Conservation (phyloP, 768 basidiomycete genomes). For the Xerocomellus intermedius region DNA sequence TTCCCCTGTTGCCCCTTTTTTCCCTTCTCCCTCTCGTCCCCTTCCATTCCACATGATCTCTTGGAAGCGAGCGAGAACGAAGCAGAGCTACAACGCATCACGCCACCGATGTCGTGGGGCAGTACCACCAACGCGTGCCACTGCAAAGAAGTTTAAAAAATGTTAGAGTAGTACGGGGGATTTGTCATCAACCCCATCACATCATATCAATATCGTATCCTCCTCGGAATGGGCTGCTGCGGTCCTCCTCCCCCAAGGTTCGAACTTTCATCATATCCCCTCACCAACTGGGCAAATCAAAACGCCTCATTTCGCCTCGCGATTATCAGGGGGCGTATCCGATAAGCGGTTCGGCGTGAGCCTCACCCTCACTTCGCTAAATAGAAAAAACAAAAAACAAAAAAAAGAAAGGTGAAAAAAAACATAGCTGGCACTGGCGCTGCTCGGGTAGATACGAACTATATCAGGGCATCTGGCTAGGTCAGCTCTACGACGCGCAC, state of each 20-base stretch:
- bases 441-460: constrained; percentile 1
- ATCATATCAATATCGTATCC: background rate
- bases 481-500: background rate
- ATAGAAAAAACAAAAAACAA: background rate
- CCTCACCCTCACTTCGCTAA: constrained; percentile 22
- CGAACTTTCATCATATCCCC: background rate
- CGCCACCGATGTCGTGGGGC: background rate
- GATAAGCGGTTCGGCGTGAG: constrained; percentile 11
- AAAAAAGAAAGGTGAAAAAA: too few species aligned
- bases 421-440: background rate
- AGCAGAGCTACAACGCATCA: background rate
- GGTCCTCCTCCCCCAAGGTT: background rate
- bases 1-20: background rate
- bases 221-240: too few species aligned
- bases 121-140: background rate
- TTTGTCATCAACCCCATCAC: background rate
- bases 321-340: background rate
- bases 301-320: background rate
- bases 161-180: background rate
- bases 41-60: background rate
- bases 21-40: background rate
- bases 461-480: constrained; percentile 9
- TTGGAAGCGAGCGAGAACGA: background rate
- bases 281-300: background rate
- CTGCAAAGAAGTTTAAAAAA: background rate